phyloP scores from a whole-genome alignment of 768 basidiomycete genomes.

The Hemileccinum impolitum region DNA sequence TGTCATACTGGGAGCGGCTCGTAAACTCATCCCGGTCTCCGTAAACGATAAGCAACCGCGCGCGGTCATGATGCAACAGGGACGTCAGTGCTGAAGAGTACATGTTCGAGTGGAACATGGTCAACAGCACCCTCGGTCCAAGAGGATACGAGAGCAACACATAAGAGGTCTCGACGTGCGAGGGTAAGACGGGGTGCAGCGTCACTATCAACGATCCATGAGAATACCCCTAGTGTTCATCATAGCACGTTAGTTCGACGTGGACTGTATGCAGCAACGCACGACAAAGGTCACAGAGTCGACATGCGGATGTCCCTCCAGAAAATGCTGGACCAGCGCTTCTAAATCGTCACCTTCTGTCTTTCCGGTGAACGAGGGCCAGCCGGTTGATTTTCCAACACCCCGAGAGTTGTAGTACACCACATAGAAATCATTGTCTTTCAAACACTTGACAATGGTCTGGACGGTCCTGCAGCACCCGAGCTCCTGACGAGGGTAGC shows the following conservation, averaged over 20 bases:
- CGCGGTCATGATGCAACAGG: conserved; percentile 44
- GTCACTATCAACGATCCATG: conserved; percentile 75
- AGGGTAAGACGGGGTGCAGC: conserved; percentile 52
- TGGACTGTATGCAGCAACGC: conserved; percentile 25
- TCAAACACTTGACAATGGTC: conserved; percentile 44
- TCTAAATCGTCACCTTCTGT: conserved; percentile 69
- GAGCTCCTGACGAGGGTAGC: neutral
- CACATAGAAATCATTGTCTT: conserved; percentile 50
- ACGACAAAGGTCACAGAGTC: conserved; percentile 59
- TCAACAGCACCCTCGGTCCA: conserved; percentile 62
- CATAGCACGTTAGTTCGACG: conserved; percentile 4
- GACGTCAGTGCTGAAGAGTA: conserved; percentile 52
- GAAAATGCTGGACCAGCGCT: conserved; percentile 55
- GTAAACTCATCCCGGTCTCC: conserved; percentile 78
- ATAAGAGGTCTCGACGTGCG: conserved; percentile 55
- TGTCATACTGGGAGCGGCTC: conserved; percentile 45
- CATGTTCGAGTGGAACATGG: conserved; percentile 56
- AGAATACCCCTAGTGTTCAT: conserved; percentile 63
- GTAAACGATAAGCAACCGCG: conserved; percentile 59
- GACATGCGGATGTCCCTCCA: conserved; percentile 41
- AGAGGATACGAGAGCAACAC: conserved; percentile 77
- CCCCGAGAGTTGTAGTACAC: conserved; percentile 77
- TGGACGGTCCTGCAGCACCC: conserved; percentile 31
- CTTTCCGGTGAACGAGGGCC: conserved; percentile 69
- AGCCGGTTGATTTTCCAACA: conserved; percentile 70